Evolutionary conservation across 768 basidiomycete species (phyloP).

Genomic region (Roridomyces roridus): DNA sequence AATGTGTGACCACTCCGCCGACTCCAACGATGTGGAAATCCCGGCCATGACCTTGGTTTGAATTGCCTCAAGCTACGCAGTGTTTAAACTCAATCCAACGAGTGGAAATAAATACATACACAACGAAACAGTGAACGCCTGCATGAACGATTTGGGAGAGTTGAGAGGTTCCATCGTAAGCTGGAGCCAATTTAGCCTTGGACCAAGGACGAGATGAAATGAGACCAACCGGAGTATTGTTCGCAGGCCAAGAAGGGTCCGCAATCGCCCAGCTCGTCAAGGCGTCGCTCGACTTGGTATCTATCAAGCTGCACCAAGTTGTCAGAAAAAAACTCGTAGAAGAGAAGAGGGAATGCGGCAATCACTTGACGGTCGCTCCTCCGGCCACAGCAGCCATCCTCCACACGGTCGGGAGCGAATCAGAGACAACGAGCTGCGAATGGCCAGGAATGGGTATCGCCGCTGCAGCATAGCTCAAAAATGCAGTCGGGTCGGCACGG

Average conservation of each 20-base stretch:
- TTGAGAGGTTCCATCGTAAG: constrained; percentile 10
- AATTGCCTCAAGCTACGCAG: too few relatives aligned
- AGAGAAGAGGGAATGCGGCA: not conserved
- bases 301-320: constrained; percentile 6
- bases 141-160: not conserved
- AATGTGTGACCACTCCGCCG: too few relatives aligned
- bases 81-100: too few relatives aligned
- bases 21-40: too few relatives aligned
- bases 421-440: constrained; percentile 3
- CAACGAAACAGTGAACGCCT: constrained; percentile 4
- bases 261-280: constrained; percentile 3
- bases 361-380: constrained; percentile 4
- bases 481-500: not conserved
- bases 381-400: constrained; percentile 1
- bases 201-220: not conserved
- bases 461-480: too few relatives aligned
- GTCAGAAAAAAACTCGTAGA: not conserved
- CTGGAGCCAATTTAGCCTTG: not conserved
- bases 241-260: not conserved
- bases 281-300: not conserved
- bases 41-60: too few relatives aligned
- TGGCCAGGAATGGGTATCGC: not conserved
- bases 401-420: not conserved
- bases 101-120: constrained; percentile 8
- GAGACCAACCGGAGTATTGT: constrained; percentile 2